phyloP scores from a whole-genome alignment of 805 yeast genomes.

The Torulaspora franciscae region DNA sequence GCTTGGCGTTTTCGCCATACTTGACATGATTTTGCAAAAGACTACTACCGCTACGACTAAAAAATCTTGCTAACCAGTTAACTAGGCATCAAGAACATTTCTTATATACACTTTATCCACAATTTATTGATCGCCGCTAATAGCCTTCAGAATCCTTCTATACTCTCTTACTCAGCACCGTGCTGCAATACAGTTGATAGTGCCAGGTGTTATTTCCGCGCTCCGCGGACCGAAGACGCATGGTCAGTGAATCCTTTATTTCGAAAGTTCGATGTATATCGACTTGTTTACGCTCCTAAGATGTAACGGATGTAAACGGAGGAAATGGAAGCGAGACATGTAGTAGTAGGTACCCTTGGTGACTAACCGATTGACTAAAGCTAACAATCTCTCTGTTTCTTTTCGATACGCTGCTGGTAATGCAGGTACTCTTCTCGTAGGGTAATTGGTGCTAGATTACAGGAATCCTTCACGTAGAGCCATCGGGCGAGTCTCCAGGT shows the following conservation, averaged over 20 bases:
- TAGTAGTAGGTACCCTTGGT: background rate
- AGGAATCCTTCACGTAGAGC: conserved; percentile 58
- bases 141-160: background rate
- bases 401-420: conserved; percentile 30
- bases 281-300: too few species aligned
- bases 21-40: background rate
- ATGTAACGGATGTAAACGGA: too few species aligned
- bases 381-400: conserved; percentile 1
- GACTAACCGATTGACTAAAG: background rate
- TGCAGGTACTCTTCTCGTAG: conserved; percentile 44
- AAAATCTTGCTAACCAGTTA: background rate
- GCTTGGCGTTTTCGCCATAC: background rate
- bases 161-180: background rate
- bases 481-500: conserved; percentile 49
- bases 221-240: too few species aligned
- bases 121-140: background rate
- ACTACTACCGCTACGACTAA: background rate
- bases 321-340: too few species aligned
- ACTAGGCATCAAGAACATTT: background rate
- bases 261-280: too few species aligned
- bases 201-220: too few species aligned
- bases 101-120: background rate
- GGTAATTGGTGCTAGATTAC: conserved; percentile 44
- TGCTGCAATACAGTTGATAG: too few species aligned
- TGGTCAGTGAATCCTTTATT: too few species aligned